phyloP scores from a whole-genome alignment of 768 basidiomycete species.

The Pleurotus cornucopiae region DNA sequence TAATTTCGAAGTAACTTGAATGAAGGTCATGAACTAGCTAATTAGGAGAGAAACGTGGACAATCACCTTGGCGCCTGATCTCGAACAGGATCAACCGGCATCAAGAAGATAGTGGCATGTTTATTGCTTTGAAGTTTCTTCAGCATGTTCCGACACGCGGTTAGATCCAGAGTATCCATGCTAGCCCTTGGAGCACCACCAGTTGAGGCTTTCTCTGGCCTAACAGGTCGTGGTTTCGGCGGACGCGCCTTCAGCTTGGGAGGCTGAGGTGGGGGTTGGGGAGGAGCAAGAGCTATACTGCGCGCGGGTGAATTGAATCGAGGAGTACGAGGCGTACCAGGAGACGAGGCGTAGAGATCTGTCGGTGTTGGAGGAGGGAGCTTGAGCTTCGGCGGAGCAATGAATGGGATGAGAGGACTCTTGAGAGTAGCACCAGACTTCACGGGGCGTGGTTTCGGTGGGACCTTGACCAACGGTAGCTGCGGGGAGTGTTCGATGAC shows the following conservation, averaged over 20 bases:
- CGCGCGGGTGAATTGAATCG: conserved; percentile 20
- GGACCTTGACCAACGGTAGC: conserved; percentile 48
- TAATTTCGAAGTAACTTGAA: conserved; percentile 80
- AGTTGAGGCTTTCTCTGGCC: conserved; percentile 38
- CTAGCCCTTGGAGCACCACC: conserved; percentile 79
- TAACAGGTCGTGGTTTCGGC: conserved; percentile 16
- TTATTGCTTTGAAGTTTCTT: conserved; percentile 79
- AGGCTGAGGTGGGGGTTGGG: conserved; percentile 22
- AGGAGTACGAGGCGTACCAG: conserved; percentile 11
- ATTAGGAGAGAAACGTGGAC: conserved; percentile 4
- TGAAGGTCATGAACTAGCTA: conserved; percentile 1
- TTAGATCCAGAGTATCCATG: conserved; percentile 72
- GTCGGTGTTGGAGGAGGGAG: conserved; percentile 30
- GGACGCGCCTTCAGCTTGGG: conserved; percentile 23
- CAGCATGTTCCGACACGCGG: conserved; percentile 69
- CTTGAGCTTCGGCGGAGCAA: conserved; percentile 51
- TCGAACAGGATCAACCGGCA: conserved; percentile 94
- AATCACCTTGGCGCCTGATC: conserved; percentile 82
- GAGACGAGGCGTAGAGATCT: conserved; percentile 15
- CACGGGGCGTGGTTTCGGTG: conserved; percentile 36
- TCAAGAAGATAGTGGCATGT: conserved; percentile 68
- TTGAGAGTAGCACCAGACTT: conserved; percentile 37
- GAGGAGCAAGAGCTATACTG: conserved; percentile 33
- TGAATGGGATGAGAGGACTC: conserved; percentile 31
- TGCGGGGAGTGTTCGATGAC: conserved; percentile 57